These are phyloP conservation scores for Metschnikowia hibisci DNA, from an alignment of 805 yeast species.

Conservation along the genomic window DNA sequence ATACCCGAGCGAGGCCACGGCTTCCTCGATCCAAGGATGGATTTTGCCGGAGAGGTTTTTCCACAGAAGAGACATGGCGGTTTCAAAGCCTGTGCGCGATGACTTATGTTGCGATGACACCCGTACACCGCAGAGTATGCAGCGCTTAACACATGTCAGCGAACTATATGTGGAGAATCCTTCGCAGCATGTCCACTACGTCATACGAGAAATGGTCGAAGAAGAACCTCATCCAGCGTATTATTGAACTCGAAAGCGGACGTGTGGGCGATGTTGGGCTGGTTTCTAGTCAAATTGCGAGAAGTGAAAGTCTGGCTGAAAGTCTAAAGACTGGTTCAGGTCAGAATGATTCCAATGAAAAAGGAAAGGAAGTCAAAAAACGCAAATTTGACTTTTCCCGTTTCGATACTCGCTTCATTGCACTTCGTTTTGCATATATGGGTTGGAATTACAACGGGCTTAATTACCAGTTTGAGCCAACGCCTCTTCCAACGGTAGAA, in stretches of 20 bases:
- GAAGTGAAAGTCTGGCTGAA: neutral
- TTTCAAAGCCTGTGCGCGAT: no score
- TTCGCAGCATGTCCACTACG: constrained; percentile 3
- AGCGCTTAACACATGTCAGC: neutral
- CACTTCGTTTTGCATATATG: constrained; percentile 76
- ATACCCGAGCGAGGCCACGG: constrained; percentile 71
- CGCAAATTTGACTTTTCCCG: constrained; percentile 61
- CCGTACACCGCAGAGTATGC: neutral
- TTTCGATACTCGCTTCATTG: constrained; percentile 63
- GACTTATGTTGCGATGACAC: neutral
- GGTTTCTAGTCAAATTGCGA: neutral
- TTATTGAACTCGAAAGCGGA: constrained; percentile 51
- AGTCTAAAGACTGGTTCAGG: neutral
- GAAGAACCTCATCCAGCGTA: constrained; percentile 55
- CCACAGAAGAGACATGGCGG: constrained; percentile 52
- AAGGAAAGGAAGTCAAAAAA: constrained; percentile 10
- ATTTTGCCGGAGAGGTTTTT: constrained; percentile 47
- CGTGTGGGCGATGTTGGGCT: neutral
- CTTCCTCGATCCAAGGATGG: constrained; percentile 69
- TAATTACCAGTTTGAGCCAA: constrained; percentile 72
- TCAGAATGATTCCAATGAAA: neutral
- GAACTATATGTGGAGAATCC: constrained; percentile 1
- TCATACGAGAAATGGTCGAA: constrained; percentile 59
- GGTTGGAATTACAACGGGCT: constrained; percentile 96
- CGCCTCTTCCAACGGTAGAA: constrained; percentile 86